These are phyloP conservation scores for Sarcomyxa edulis DNA, from an alignment of 768 basidiomycete species.

Conservation along the genomic window DNA sequence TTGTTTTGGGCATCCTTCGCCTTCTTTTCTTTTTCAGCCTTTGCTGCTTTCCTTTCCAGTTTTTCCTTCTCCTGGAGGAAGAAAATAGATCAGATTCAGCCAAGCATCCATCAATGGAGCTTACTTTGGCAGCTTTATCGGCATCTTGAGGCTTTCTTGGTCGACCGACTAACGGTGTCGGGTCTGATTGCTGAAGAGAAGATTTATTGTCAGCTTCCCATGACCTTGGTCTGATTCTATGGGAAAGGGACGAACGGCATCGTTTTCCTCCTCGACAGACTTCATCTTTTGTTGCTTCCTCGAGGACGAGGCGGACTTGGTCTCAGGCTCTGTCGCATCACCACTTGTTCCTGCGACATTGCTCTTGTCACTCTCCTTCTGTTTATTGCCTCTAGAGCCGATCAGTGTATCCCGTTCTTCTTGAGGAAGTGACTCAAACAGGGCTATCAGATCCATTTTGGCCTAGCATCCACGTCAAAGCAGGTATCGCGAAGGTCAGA, in stretches of 20 bases:
- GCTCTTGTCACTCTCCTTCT: conserved; percentile 29
- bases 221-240: conserved; percentile 3
- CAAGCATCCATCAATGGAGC: conserved; percentile 2
- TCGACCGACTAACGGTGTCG: conserved; percentile 20
- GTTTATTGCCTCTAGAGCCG: conserved; percentile 39
- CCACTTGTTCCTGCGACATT: conserved; percentile 5
- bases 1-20: conserved; percentile 65
- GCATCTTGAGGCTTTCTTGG: conserved; percentile 51
- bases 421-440: conserved; percentile 56
- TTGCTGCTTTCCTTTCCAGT: conserved; percentile 62
- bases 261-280: conserved; percentile 31
- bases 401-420: conserved; percentile 52
- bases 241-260: conserved; percentile 24
- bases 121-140: conserved; percentile 56
- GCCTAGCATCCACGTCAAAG: conserved; percentile 49
- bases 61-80: conserved; percentile 62
- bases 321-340: conserved; percentile 16
- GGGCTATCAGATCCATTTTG: conserved; percentile 43
- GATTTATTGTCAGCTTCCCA: background rate
- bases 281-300: conserved; percentile 30
- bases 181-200: background rate
- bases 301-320: conserved; percentile 16
- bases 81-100: background rate
- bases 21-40: conserved; percentile 67
- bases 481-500: background rate